Percentiles rank a stretch among this genome's conserved stretches.
These are phyloP conservation scores for Fusarium verrucosum DNA, from an alignment of 2,329 filamentous ascomycete genomes.

Conservation along the genomic window DNA sequence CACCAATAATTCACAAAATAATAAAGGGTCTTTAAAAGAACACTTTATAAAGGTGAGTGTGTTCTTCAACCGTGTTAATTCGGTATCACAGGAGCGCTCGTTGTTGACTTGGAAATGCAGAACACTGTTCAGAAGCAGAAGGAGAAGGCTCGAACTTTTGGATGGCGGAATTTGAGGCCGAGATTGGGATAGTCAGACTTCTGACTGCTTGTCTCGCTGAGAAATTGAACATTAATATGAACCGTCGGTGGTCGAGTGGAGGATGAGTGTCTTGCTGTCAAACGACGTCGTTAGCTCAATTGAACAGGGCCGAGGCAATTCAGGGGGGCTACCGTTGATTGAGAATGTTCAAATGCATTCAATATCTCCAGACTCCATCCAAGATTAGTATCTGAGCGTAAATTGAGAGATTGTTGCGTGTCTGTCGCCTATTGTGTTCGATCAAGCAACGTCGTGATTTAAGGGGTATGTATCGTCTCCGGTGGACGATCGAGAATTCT, in stretches of 20 bases:
- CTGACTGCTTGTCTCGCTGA: rapidly evolving
- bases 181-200: rapidly evolving
- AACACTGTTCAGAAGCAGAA: background rate
- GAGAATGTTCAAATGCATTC: background rate
- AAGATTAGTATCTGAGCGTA: background rate
- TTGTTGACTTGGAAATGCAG: background rate
- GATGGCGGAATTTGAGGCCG: background rate
- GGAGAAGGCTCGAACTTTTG: background rate
- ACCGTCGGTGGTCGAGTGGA: background rate
- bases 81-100: background rate
- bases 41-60: background rate
- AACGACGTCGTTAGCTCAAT: background rate
- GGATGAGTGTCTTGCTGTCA: background rate
- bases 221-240: no score
- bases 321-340: background rate
- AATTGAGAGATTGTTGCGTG: background rate
- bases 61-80: background rate
- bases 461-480: background rate
- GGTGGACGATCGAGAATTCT: background rate
- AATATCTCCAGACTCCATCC: no score
- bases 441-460: background rate
- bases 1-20: background rate
- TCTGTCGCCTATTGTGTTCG: background rate
- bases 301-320: background rate
- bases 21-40: rapidly evolving